Evolutionary conservation across 495 filamentous ascomycete genomes (phyloP), one percentile per base, ranked within the genome.

Genomic region (Elaphomyces granulatus): DNA sequence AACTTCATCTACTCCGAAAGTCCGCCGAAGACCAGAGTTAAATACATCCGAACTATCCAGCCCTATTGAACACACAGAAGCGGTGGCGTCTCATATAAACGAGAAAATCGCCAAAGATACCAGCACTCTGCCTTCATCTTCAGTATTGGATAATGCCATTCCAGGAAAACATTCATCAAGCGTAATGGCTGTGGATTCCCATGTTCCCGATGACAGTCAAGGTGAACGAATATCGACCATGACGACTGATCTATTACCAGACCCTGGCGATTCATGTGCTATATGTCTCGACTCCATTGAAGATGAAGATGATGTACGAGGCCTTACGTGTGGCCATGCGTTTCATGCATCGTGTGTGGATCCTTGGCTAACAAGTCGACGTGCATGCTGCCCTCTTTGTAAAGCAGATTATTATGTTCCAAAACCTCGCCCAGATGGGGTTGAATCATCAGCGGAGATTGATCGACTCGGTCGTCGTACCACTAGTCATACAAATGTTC

Each of bases 381-480:
- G 87, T 44, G 92, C 90, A 9, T 94, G 90, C 58, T 99, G 92
- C 58, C 92, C 92, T 36, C 74, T 96, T 33, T 96, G 90, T 67
- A 99, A 99, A 63, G 79, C 84, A 9, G 87, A 95, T 46, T 98
- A 95, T 59, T 96, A 92, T 56, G 75, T 83, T 26, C 86, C 87
- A 0, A 94, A 93, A 53, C 82, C 83, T 15, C 80, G 81, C 15
- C 53, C 70, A 26, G 74, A 78, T 43, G 67, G 59, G 12, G 68
- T 64, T 46, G 59, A 52, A 26, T 45, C 51, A 6, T 16, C 48
- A 6, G 16, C 51, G 17, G 54, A 55, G 15, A 40, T 42, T 31
- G 62, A 58, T 34, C 54, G 59, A 28, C 36, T 48, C 36, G 43
- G 47, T 20, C 60, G 60, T 36, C 52, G 53, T 35, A 39, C 15